A percentile compares a stretch with the other conserved stretches of the same genome.
Evolutionary conservation across 306 rosid genomes (phyloP).

Genomic region (Cucumis melo): DNA sequence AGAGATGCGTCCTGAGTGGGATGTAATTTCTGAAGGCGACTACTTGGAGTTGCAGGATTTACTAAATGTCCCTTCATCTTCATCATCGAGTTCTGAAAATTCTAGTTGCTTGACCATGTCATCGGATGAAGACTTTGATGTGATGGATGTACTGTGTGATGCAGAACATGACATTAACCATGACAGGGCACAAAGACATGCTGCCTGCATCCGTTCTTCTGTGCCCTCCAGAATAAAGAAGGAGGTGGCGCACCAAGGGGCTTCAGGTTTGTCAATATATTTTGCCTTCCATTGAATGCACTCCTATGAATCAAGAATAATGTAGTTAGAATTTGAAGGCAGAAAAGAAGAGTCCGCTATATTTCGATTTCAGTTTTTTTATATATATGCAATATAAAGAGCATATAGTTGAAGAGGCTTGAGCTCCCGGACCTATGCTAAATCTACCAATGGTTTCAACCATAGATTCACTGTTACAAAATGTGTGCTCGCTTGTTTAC

Average conservation of each 20-base stretch:
- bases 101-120: slow-evolving; percentile 30
- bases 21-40: slow-evolving; percentile 15
- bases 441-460: not conserved
- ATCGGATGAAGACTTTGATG: slow-evolving; percentile 27
- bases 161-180: slow-evolving; percentile 5
- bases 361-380: not conserved
- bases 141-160: slow-evolving; percentile 16
- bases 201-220: slow-evolving; percentile 15
- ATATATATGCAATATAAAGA: too few relatives aligned
- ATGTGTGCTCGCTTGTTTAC: not conserved
- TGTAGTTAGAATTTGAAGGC: not conserved
- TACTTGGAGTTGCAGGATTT: slow-evolving; percentile 30
- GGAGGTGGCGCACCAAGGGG: slow-evolving; percentile 10
- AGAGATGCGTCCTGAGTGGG: slow-evolving; percentile 1
- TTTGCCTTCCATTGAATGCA: not conserved
- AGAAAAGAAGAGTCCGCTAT: not conserved
- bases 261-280: slow-evolving; percentile 19
- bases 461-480: not conserved
- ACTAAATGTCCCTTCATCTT: slow-evolving; percentile 12
- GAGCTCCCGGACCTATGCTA: too few relatives aligned
- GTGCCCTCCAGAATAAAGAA: slow-evolving; percentile 13
- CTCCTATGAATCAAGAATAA: not conserved
- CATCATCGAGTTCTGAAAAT: slow-evolving; percentile 23
- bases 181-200: not conserved
- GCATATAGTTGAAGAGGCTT: too few relatives aligned